Evolutionary conservation across 2,329 filamentous ascomycete genomes (phyloP), one percentile per base, ranked within the genome.

Genomic region (Neofusicoccum umdonicola): DNA sequence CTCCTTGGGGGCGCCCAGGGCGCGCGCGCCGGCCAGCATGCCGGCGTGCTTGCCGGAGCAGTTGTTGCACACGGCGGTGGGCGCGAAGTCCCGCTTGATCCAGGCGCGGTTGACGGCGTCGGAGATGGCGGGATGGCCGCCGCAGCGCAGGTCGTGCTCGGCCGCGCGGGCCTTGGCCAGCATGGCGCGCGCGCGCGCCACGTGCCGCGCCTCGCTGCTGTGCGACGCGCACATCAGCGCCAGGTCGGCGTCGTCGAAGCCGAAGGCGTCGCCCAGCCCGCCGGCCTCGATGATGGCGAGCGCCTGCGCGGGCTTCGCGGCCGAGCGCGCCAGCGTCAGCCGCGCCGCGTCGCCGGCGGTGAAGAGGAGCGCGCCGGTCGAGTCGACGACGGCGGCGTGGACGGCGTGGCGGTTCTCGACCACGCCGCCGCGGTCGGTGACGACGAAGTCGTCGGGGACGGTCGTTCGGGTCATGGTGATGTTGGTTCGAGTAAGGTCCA

Each of bases 11-110:
- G 70, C 76, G 0, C 74, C 77, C 0, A 83, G 58, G 0, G 76
- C 74, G 34, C 71, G 73, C 0, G 80, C 73, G 1, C 77, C 82
- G 0, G 77, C 80, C 22, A 83, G 68, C 80, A 83, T 83, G 0
- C 78, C 81, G 3, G 73, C 78, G 67, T 84, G 81, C 45, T 84
- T 84, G 1, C 81, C 82, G 0, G 81, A 83, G 66, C 81, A 84
- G 65, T 83, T 82, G 60, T 79, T 83, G 56, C 73, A 76, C 0
- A 82, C 69, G 0, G 71, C 71, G 0, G 76, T 78, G 0, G 81
- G 80, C 0, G 64, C 69, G 50, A 77, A 79, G 1, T 73, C 80
- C 0, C 61, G 61, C 62, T 72, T 77, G 54, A 79, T 76, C 81
- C 81, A 83, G 0, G 52, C 65, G 0, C 70, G 69, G 63, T 81